Evolutionary conservation across 768 basidiomycete species (phyloP).

Genomic region (Leccinum truebloodii): DNA sequence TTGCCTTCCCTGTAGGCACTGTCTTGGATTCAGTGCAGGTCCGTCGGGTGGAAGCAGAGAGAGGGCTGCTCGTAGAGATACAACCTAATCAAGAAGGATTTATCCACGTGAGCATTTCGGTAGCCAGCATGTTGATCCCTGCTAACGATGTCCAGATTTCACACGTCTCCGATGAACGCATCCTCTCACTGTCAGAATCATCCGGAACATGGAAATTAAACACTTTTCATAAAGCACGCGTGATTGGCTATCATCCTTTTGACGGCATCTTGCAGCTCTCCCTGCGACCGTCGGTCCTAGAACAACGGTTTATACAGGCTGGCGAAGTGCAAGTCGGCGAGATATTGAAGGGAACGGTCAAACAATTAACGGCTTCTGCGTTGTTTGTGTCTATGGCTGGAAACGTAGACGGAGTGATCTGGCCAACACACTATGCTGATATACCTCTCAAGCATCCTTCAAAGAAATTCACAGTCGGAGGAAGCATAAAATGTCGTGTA

Average conservation of each 20-base stretch:
- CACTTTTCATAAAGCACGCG: conserved; percentile 80
- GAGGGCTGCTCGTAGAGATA: conserved; percentile 75
- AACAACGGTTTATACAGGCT: conserved; percentile 84
- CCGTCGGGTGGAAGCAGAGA: conserved; percentile 71
- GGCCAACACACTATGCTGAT: conserved; percentile 95
- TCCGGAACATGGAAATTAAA: conserved; percentile 81
- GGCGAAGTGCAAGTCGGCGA: conserved; percentile 84
- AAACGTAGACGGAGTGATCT: conserved; percentile 88
- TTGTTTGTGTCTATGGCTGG: conserved; percentile 87
- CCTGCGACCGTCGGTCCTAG: conserved; percentile 76
- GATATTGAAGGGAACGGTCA: conserved; percentile 83
- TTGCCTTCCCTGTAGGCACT: conserved; percentile 73
- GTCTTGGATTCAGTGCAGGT: conserved; percentile 75
- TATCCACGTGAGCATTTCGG: conserved; percentile 66
- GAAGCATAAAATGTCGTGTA: conserved; percentile 83
- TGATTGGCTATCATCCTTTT: conserved; percentile 80
- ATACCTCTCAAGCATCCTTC: conserved; percentile 92
- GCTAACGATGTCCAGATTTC: conserved; percentile 66
- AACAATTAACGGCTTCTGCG: conserved; percentile 75
- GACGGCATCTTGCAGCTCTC: conserved; percentile 92
- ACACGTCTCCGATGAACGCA: conserved; percentile 87
- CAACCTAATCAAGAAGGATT: conserved; percentile 71
- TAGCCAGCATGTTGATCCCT: not conserved
- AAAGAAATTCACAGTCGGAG: conserved; percentile 83
- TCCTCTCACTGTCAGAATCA: conserved; percentile 68